A percentile compares a stretch with the other conserved stretches of the same genome.
phyloP scores from a whole-genome alignment of 2,329 filamentous ascomycete genomes.

The Fusarium coicis region DNA sequence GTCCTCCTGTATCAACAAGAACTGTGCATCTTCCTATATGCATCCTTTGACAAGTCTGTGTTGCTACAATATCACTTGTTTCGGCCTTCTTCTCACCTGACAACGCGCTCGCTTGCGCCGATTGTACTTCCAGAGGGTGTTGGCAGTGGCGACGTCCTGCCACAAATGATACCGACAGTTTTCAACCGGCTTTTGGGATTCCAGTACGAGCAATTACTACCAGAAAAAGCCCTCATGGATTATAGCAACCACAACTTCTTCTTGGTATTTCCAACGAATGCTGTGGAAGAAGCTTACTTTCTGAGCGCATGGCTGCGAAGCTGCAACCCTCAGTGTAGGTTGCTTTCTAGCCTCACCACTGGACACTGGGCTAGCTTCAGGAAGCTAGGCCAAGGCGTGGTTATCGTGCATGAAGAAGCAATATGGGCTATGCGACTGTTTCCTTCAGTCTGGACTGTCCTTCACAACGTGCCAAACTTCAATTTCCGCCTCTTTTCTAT shows the following conservation, averaged over 20 bases:
- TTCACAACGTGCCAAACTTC: constrained; percentile 45
- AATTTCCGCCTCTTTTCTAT: constrained; percentile 56
- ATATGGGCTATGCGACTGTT: constrained; percentile 53
- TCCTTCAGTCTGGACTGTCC: constrained; percentile 49
- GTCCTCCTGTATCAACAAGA: constrained; percentile 47
- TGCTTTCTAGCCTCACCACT: constrained; percentile 54
- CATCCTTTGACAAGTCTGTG: constrained; percentile 21
- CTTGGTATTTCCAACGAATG: constrained; percentile 59
- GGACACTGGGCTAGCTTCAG: constrained; percentile 62
- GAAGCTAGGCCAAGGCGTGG: constrained; percentile 41
- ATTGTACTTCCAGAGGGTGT: constrained; percentile 19
- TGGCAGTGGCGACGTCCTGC: constrained; percentile 16
- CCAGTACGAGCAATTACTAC: constrained; percentile 47
- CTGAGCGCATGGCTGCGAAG: constrained; percentile 58
- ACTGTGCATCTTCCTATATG: constrained; percentile 55
- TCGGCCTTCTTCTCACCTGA: constrained; percentile 38
- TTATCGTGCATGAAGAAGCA: constrained; percentile 60
- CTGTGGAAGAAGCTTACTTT: constrained; percentile 49
- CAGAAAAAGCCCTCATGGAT: constrained; percentile 20
- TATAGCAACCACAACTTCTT: constrained; percentile 53
- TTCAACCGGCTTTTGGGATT: constrained; percentile 47
- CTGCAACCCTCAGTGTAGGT: constrained; percentile 53
- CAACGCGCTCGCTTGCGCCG: constrained; percentile 42
- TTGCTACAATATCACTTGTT: constrained; percentile 54
- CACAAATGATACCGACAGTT: constrained; percentile 33